Evolutionary conservation across 2,329 filamentous ascomycete species (phyloP).

Genomic region (Chlorencoelia australis): DNA sequence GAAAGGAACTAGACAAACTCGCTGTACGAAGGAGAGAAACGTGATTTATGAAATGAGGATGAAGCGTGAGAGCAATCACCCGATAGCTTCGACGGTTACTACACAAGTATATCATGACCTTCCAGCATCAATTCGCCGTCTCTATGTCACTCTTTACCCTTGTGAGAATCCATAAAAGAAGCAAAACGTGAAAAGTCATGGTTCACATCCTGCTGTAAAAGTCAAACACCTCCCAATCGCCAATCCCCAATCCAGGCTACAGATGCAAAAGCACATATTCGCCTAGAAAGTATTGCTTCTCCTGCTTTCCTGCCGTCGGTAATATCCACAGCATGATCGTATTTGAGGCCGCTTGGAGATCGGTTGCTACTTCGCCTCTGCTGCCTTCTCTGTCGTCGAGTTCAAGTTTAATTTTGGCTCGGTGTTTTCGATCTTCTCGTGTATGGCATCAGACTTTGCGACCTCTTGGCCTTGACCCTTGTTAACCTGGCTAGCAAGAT

Average conservation of each 20-base stretch:
- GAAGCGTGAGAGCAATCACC: conserved; percentile 13
- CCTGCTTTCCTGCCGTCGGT: conserved; percentile 5
- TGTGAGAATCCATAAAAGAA: conserved; percentile 7
- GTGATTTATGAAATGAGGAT: conserved; percentile 19
- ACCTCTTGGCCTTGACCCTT: conserved; percentile 38
- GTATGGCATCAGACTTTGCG: conserved; percentile 5
- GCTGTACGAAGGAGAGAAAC: conserved; percentile 27
- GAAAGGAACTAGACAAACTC: conserved; percentile 18
- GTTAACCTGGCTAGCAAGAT: conserved; percentile 73
- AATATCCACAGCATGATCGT: conserved; percentile 6
- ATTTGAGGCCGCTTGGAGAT: conserved; percentile 1
- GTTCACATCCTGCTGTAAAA: conserved; percentile 12
- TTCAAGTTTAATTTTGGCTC: too few species aligned
- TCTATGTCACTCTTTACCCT: conserved; percentile 4
- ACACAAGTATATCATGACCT: conserved; percentile 9
- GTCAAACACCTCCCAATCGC: conserved; percentile 12
- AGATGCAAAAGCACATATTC: conserved; percentile 14
- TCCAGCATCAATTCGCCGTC: conserved; percentile 3
- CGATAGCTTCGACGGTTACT: conserved; percentile 9
- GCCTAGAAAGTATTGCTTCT: conserved; percentile 17
- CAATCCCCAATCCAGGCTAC: conserved; percentile 17
- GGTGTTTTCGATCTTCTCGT: conserved; percentile 13
- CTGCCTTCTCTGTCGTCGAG: conserved; percentile 5
- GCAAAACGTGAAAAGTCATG: conserved; percentile 12
- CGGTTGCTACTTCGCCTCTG: background rate